A percentile compares a stretch with the other conserved stretches of the same genome.
Evolutionary conservation across 768 basidiomycete genomes (phyloP).

Genomic region (Chalciporus chontae): DNA sequence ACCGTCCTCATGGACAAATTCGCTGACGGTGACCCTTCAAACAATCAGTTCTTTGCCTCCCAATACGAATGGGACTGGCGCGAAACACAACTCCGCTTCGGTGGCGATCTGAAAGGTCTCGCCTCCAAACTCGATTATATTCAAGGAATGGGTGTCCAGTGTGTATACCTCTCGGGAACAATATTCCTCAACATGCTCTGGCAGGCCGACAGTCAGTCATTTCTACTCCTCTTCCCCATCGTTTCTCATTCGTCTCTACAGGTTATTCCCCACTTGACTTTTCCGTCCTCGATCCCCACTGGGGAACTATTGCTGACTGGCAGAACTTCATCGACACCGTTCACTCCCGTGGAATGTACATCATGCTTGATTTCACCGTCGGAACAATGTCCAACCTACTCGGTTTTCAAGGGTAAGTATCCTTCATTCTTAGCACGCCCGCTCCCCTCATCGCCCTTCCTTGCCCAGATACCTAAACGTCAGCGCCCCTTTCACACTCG

Average conservation of each 20-base stretch:
- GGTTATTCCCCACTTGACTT: constrained; percentile 95
- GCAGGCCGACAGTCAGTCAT: constrained; percentile 86
- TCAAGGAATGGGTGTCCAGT: constrained; percentile 80
- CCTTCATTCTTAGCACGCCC: constrained; percentile 6
- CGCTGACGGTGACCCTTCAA: constrained; percentile 87
- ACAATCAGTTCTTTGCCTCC: constrained; percentile 85
- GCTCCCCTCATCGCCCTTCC: constrained; percentile 10
- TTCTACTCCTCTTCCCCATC: not conserved
- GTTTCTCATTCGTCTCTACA: constrained; percentile 2
- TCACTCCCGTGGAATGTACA: constrained; percentile 82
- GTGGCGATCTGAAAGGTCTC: constrained; percentile 85
- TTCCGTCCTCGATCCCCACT: constrained; percentile 87
- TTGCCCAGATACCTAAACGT: constrained; percentile 58
- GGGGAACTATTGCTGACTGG: constrained; percentile 85
- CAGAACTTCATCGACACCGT: constrained; percentile 66
- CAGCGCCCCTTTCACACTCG: constrained; percentile 74
- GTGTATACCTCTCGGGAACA: constrained; percentile 90
- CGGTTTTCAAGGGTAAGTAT: constrained; percentile 73
- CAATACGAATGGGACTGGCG: constrained; percentile 80
- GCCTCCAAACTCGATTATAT: constrained; percentile 78
- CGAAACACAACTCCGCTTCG: constrained; percentile 86
- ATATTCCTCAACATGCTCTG: constrained; percentile 95
- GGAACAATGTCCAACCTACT: constrained; percentile 89
- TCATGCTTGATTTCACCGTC: constrained; percentile 92
- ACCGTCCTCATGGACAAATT: constrained; percentile 90